phyloP scores from a whole-genome alignment of 768 basidiomycete genomes.

The Tricholoma sp. region DNA sequence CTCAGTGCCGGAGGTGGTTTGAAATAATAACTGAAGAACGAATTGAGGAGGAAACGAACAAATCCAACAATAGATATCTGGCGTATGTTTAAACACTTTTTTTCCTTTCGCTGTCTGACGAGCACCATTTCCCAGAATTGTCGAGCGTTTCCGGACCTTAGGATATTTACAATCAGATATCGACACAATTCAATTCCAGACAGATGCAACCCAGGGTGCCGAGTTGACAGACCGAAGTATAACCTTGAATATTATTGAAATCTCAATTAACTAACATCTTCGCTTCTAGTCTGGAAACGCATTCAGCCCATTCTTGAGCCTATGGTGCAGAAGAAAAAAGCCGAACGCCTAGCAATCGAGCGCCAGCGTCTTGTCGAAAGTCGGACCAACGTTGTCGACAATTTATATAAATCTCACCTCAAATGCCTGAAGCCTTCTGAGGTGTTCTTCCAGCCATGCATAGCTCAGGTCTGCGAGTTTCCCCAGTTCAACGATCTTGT shows the following conservation, averaged over 20 bases:
- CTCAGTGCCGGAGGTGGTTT: slow-evolving; percentile 7
- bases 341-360: slow-evolving; percentile 6
- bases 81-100: slow-evolving; percentile 4
- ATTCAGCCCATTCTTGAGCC: slow-evolving; percentile 18
- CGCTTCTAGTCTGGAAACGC: slow-evolving; percentile 17
- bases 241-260: background rate
- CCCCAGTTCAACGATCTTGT: slow-evolving; percentile 1
- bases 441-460: slow-evolving; percentile 19
- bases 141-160: slow-evolving; percentile 10
- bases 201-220: background rate
- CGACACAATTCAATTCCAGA: background rate
- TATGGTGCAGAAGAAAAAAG: background rate
- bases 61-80: slow-evolving; percentile 1
- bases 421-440: slow-evolving; percentile 16
- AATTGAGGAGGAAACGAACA: background rate
- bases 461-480: slow-evolving; percentile 10
- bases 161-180: slow-evolving; percentile 17
- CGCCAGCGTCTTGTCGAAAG: slow-evolving; percentile 1
- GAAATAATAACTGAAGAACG: background rate
- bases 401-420: slow-evolving; percentile 15
- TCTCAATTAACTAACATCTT: background rate
- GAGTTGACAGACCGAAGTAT: slow-evolving; percentile 24
- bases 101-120: background rate
- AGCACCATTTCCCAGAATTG: slow-evolving; percentile 10
- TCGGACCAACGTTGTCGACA: slow-evolving; percentile 5